Evolutionary conservation across 768 basidiomycete genomes (phyloP).

Genomic region (Royoungia palumana): DNA sequence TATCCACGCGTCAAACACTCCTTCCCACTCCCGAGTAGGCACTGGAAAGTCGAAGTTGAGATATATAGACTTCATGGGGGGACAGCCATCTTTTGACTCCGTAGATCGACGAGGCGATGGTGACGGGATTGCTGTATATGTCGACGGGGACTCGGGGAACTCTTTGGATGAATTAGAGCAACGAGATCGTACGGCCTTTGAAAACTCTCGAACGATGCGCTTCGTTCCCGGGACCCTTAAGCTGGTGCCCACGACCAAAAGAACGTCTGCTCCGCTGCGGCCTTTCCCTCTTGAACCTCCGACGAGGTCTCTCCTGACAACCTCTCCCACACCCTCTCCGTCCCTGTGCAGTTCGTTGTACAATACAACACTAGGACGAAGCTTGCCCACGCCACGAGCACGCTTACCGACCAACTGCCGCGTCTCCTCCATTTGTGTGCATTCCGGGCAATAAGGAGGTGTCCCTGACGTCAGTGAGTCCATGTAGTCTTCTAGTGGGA

Average conservation of each 20-base stretch:
- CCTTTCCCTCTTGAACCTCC: constrained; percentile 67
- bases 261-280: constrained; percentile 71
- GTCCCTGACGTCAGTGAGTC: constrained; percentile 56
- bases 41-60: constrained; percentile 86
- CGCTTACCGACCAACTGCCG: constrained; percentile 77
- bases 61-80: constrained; percentile 66
- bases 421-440: constrained; percentile 62
- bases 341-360: constrained; percentile 89
- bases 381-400: constrained; percentile 69
- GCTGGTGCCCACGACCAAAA: constrained; percentile 89
- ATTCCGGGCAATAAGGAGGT: constrained; percentile 77
- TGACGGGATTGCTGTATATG: constrained; percentile 41
- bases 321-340: constrained; percentile 82
- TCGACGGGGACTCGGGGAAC: constrained; percentile 21
- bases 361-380: constrained; percentile 84
- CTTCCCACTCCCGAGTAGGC: constrained; percentile 84
- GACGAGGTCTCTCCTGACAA: constrained; percentile 77
- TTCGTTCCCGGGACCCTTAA: constrained; percentile 88
- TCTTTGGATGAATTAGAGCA: constrained; percentile 35
- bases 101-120: constrained; percentile 43
- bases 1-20: constrained; percentile 86
- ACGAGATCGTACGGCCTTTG: constrained; percentile 67
- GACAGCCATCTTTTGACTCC: constrained; percentile 43
- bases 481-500: constrained; percentile 61
- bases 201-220: constrained; percentile 84